These are phyloP conservation scores for Turritis glabra DNA, from an alignment of 345 rosid genomes.

Conservation along the genomic window DNA sequence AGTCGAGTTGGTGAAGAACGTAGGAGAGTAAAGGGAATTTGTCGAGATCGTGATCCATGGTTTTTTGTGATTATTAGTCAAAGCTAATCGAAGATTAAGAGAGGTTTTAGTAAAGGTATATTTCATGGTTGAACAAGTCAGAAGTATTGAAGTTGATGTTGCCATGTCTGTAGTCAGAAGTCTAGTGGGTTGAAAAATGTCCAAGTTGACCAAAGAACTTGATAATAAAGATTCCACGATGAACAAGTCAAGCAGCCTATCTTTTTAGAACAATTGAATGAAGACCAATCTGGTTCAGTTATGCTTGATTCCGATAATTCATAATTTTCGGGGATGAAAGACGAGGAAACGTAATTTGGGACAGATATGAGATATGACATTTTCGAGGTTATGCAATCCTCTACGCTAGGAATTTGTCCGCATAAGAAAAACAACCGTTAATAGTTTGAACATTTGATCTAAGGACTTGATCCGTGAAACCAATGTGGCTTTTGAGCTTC, in stretches of 20 bases:
- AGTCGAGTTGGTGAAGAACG: slow-evolving; percentile 50
- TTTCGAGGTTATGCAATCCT: no score
- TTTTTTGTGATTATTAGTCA: slow-evolving; percentile 1
- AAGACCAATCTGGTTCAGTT: neutral
- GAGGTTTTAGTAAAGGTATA: slow-evolving; percentile 17
- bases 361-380: no score
- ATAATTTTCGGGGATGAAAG: no score
- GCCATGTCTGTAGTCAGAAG: slow-evolving; percentile 17
- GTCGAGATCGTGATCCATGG: slow-evolving; percentile 59
- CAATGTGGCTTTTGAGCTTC: neutral
- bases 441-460: neutral
- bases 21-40: slow-evolving; percentile 63
- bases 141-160: slow-evolving; percentile 21
- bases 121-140: slow-evolving; percentile 29
- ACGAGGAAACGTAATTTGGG: no score
- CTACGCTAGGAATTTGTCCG: no score
- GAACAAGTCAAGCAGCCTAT: slow-evolving; percentile 3
- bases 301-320: no score
- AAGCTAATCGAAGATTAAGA: neutral
- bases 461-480: neutral
- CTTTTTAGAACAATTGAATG: neutral
- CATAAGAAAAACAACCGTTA: no score
- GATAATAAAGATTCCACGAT: neutral
- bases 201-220: slow-evolving; percentile 1
- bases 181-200: neutral